Evolutionary conservation across 345 rosid genomes (phyloP), one percentile per base, ranked within the genome.

Genomic region (Eucalyptus tenuipes): DNA sequence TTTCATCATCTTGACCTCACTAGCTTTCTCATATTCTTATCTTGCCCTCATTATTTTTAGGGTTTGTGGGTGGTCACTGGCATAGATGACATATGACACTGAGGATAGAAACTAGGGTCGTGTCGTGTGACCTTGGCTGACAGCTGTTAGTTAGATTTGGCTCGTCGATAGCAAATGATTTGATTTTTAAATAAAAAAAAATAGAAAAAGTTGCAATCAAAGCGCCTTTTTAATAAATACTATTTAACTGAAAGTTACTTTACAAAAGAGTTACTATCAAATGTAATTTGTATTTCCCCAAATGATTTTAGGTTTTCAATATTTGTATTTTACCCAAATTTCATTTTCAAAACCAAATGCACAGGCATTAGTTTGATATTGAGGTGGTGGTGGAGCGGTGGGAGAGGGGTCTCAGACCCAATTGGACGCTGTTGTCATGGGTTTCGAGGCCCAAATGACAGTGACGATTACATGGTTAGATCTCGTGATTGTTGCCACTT

Each of bases 101-200:
- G 1, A 50, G 53, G 53, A 50, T 7, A 50, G 22, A 50, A 47
- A 17, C 2, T 50, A 0, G 53, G 53, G 22, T 17, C 18, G 9
- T 50, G 0, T 50, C 0, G 4, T 50, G 55, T 1, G 1, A 50
- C 55, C 4, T 50, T 0, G 2, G 22, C 3, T 50, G 0, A 50
- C 0, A 4, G 22, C 1, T 16, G 22, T 50, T 0, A 50, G 4
- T 50, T 0, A 17, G 4, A 50, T 0, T 50, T 50, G 22, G 0
- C 53, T 50, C 4, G 4, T 7, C 22, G 22, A 50, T 50, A 50
- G 53, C 53, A 50, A 50, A 50, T 50, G 22, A 17, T 50, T 50
- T 50, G 9, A 50, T 17, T 50, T 17, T 50, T 50, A n/a, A n/a
- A n/a, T 17, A 17, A 50, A 17, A 50, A 50, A 50, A 50, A 50